A percentile compares a stretch with the other conserved stretches of the same genome.
Evolutionary conservation across 2,329 filamentous ascomycete genomes (phyloP).

Genomic region (Plectosphaerella sp.): DNA sequence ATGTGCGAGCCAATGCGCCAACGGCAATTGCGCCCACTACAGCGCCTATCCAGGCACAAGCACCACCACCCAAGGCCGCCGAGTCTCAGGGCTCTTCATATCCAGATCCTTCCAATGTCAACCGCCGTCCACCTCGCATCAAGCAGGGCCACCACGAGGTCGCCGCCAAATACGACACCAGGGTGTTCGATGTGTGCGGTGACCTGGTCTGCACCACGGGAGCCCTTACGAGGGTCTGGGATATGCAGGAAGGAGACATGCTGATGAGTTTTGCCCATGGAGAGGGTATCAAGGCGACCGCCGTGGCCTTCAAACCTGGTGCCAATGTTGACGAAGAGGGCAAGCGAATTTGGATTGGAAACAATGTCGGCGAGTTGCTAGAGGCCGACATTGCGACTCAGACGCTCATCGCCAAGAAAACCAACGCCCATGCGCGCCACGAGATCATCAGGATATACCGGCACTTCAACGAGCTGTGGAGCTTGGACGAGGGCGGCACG

Average conservation of each 20-base stretch:
- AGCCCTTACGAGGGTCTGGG: slow-evolving; percentile 85
- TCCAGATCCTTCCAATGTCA: slow-evolving; percentile 80
- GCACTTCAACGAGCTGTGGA: slow-evolving; percentile 88
- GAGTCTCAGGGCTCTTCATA: slow-evolving; percentile 55
- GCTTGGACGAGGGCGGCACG: slow-evolving; percentile 82
- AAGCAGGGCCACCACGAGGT: slow-evolving; percentile 73
- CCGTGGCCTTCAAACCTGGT: slow-evolving; percentile 82
- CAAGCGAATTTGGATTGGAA: slow-evolving; percentile 81
- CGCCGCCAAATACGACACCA: slow-evolving; percentile 78
- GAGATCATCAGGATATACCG: slow-evolving; percentile 84
- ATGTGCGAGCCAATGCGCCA: slow-evolving; percentile 26
- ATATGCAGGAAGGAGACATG: slow-evolving; percentile 73
- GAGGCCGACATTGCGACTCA: slow-evolving; percentile 80
- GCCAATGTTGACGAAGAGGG: slow-evolving; percentile 76
- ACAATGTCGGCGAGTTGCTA: slow-evolving; percentile 79
- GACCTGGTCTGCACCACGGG: slow-evolving; percentile 84
- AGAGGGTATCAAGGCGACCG: slow-evolving; percentile 77
- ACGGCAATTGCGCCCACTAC: slow-evolving; percentile 11
- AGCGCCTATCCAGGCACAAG: not conserved
- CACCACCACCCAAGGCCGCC: not conserved
- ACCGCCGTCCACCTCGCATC: slow-evolving; percentile 74
- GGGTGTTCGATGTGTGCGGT: slow-evolving; percentile 82
- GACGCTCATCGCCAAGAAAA: slow-evolving; percentile 63
- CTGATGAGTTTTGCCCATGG: slow-evolving; percentile 78
- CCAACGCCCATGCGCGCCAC: slow-evolving; percentile 68